Conservation (phyloP, 192 early-diverging fungal genomes). For the Spizellomyces punctatus region DNA sequence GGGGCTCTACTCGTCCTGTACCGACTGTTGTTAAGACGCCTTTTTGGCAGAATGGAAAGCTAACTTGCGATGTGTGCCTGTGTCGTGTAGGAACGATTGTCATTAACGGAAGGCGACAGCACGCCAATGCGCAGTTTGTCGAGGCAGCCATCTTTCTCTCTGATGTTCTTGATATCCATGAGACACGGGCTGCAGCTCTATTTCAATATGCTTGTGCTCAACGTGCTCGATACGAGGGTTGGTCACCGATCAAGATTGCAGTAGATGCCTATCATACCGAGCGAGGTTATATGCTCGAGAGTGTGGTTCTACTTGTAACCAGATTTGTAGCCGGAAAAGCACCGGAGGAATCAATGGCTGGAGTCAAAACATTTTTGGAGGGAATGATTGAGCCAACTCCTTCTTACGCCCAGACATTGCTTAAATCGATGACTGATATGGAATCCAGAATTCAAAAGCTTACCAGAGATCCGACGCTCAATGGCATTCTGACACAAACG, state of each 20-base stretch:
- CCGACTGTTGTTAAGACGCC: too few species aligned
- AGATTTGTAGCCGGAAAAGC: slow-evolving; percentile 10
- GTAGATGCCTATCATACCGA: slow-evolving; percentile 72
- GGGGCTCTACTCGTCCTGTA: too few species aligned
- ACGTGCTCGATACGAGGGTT: slow-evolving; percentile 6
- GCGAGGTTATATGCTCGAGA: slow-evolving; percentile 58
- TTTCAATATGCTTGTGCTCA: slow-evolving; percentile 59
- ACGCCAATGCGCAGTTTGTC: slow-evolving; percentile 67
- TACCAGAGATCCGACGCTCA: background rate
- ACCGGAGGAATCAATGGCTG: slow-evolving; percentile 28
- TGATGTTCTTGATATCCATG: slow-evolving; percentile 79
- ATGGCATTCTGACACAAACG: background rate
- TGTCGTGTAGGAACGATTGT: background rate
- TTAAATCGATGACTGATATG: slow-evolving; percentile 12
- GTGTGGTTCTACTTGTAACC: slow-evolving; percentile 37
- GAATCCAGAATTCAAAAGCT: background rate
- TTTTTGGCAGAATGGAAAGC: too few species aligned
- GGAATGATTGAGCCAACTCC: background rate
- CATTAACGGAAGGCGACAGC: slow-evolving; percentile 27
- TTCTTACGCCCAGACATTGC: slow-evolving; percentile 3
- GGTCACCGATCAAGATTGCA: slow-evolving; percentile 54
- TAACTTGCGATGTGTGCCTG: too few species aligned
- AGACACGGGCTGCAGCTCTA: slow-evolving; percentile 71
- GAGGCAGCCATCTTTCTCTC: slow-evolving; percentile 68
- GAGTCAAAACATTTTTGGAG: slow-evolving; percentile 21